Conservation (phyloP, 805 yeast genomes). For the Nakazawaea pomicola region DNA sequence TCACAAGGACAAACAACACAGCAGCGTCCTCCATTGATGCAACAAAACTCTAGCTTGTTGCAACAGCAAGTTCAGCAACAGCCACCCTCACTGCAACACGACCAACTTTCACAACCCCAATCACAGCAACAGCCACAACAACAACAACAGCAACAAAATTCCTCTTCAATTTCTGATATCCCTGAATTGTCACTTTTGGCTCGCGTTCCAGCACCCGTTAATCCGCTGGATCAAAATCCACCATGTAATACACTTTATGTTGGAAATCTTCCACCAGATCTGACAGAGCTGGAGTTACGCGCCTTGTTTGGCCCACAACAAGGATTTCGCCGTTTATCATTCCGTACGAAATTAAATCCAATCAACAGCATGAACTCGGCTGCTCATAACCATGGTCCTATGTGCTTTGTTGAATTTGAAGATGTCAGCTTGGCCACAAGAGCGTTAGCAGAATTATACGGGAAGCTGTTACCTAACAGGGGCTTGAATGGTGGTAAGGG, state of each 20-base stretch:
- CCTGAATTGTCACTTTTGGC: slow-evolving; percentile 72
- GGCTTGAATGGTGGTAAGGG: slow-evolving; percentile 69
- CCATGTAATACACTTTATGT: slow-evolving; percentile 97
- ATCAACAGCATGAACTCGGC: slow-evolving; percentile 10
- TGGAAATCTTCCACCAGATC: slow-evolving; percentile 96
- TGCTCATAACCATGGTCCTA: slow-evolving; percentile 77
- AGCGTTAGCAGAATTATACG: slow-evolving; percentile 91
- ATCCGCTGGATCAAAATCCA: slow-evolving; percentile 98
- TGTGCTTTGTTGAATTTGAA: slow-evolving; percentile 99
- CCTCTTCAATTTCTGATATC: slow-evolving; percentile 13
- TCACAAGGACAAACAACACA: slow-evolving; percentile 6
- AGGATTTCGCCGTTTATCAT: slow-evolving; percentile 89
- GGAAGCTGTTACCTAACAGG: slow-evolving; percentile 82
- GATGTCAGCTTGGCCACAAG: slow-evolving; percentile 91
- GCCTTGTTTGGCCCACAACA: slow-evolving; percentile 81
- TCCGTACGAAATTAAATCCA: slow-evolving; percentile 59
- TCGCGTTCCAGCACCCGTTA: slow-evolving; percentile 86
- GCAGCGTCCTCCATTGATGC: slow-evolving; percentile 5
- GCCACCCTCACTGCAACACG: slow-evolving; percentile 13
- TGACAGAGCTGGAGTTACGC: slow-evolving; percentile 88
- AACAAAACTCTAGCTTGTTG: not conserved
- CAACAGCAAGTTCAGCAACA: slow-evolving; percentile 7
- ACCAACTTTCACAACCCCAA: slow-evolving; percentile 5
- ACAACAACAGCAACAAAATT: slow-evolving; percentile 18
- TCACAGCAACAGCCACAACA: slow-evolving; percentile 7